Conservation (phyloP, 2,329 filamentous ascomycete species). For the Hypomyces perniciosus region DNA sequence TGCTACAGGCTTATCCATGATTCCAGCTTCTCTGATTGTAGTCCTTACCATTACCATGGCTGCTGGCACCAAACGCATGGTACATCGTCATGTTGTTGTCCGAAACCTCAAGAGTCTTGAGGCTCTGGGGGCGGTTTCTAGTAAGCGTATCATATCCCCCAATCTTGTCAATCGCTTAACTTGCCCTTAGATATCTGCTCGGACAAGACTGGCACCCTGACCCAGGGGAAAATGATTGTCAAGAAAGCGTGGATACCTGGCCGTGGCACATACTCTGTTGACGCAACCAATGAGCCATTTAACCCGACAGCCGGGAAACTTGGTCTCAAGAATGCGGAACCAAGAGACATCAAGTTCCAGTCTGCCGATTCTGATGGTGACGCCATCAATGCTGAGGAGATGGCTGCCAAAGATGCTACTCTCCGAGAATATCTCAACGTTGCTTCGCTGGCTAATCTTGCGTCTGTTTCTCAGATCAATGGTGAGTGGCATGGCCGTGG, state of each 20-base stretch:
- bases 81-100: constrained; percentile 46
- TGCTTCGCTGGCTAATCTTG: constrained; percentile 60
- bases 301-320: constrained; percentile 49
- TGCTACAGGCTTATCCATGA: constrained; percentile 43
- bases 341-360: constrained; percentile 29
- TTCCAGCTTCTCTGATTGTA: constrained; percentile 42
- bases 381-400: constrained; percentile 20
- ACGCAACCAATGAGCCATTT: constrained; percentile 47
- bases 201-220: constrained; percentile 52
- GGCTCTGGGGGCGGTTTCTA: constrained; percentile 49
- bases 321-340: constrained; percentile 30
- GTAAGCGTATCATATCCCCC: constrained; percentile 20
- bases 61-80: constrained; percentile 50
- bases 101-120: constrained; percentile 46
- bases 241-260: constrained; percentile 47
- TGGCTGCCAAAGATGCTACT: constrained; percentile 35
- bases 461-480: constrained; percentile 51
- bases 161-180: constrained; percentile 16
- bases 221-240: constrained; percentile 48
- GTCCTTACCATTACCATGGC: constrained; percentile 57
- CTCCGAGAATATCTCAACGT: constrained; percentile 55
- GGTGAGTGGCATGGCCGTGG: constrained; percentile 57
- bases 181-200: constrained; percentile 43
- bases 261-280: constrained; percentile 41
- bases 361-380: constrained; percentile 23